Base-by-base conservation (phyloP, 2,329 filamentous ascomycete species). In the Stagonosporopsis tanaceti region DNA sequence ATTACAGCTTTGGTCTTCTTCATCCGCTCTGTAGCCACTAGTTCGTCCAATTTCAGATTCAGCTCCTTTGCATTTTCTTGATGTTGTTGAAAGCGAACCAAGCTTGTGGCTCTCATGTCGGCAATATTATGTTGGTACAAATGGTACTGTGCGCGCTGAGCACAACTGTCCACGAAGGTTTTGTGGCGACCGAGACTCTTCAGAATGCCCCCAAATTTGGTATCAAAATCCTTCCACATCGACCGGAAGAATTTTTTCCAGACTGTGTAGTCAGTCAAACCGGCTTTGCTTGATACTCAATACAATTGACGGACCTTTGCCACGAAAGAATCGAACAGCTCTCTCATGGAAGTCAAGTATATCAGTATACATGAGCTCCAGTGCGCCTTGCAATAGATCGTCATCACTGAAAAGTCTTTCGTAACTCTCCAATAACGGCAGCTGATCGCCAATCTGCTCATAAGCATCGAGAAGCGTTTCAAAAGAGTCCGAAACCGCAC, bases 401-500 rank as follows among this genome's bases (percentile, higher is more conserved):
- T 71, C 70, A 2, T 67, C 41, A 9, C 53, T 50, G 50, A 79
- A 76, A 0, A 76, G 47, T 6, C 47, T 24, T 34, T 74, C 58
- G 28, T 78, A 78, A 22, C 73, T 61, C 6, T 53, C 12, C 1
- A 81, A 57, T 4, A 76, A 59, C 9, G 78, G 78, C 0, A 80
- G 63, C 4, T 71, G 61, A 47, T 80, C 77, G 6, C 76, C 75
- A 47, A 80, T 75, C 5, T 70, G 60, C 40, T 76, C 57, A 57
- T 79, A 80, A 0, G 76, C 76, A 39, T 77, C 72, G 1, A 80
- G 57, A 1, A 80, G 39, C 4, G 60, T 63, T 17, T 80, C 73
- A 42, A 80, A 77, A 6, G 66, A 66, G 0, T 78, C 74, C 2
- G 60, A 32, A 54, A 67, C 72, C 12, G 65, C 74, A 48, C 60